phyloP scores from a whole-genome alignment of 2,329 filamentous ascomycete genomes.

The Sclerotinia glacialis region DNA sequence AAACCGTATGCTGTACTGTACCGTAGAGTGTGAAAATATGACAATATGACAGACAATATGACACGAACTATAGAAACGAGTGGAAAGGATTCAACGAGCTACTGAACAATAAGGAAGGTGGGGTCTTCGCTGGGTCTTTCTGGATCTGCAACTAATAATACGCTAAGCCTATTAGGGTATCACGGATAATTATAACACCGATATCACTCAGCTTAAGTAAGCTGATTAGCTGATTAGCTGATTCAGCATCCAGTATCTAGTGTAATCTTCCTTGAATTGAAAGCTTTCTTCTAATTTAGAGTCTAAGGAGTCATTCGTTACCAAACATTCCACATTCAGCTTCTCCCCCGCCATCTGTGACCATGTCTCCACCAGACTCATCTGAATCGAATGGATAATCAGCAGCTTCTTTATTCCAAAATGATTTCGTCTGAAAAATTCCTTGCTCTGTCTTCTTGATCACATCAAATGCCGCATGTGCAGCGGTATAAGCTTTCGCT shows the following conservation, averaged over 20 bases:
- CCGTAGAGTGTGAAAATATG: background rate
- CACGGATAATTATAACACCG: too few species aligned
- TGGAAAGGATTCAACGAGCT: slow-evolving; percentile 22
- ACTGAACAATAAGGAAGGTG: slow-evolving; percentile 16
- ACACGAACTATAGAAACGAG: background rate
- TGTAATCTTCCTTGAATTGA: too few species aligned
- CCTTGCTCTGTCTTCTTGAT: background rate
- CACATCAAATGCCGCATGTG: background rate
- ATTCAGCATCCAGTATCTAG: too few species aligned
- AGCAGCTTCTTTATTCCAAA: background rate
- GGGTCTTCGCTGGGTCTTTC: background rate
- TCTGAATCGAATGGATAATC: too few species aligned
- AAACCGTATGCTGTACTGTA: background rate
- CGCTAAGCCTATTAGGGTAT: too few species aligned
- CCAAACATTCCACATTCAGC: too few species aligned
- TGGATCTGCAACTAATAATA: background rate
- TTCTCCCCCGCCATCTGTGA: too few species aligned
- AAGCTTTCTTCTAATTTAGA: too few species aligned
- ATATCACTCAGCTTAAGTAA: too few species aligned
- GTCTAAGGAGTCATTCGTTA: too few species aligned
- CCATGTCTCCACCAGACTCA: too few species aligned
- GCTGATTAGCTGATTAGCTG: too few species aligned
- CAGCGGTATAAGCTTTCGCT: background rate
- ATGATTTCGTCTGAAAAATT: background rate
- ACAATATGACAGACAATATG: background rate